Evolutionary conservation across 371 early-diverging fungal genomes (phyloP), one percentile per base, ranked within the genome.

Genomic region (Mortierella sp.): DNA sequence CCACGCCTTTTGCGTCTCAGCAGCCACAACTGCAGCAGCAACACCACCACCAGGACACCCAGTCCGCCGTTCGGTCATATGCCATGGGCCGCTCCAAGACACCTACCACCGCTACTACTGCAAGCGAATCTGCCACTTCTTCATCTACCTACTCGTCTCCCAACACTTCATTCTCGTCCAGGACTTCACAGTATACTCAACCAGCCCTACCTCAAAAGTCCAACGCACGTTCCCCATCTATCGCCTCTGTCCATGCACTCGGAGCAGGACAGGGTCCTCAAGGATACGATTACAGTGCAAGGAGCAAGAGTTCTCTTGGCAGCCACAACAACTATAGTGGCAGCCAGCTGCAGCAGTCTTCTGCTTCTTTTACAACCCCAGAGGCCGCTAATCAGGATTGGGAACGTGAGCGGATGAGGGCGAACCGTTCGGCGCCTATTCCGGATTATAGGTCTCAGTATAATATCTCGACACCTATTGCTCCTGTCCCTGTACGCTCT

Each of bases 181-280:
- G 79, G 50, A n/a, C 55, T 11, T 79, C 75, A 24, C 79, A 71
- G 24, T 43, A 76, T 6, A 54, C 34, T 11, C 75, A 72, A 14
- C 80, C 80, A 34, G 72, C 72, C 26, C 28, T 80, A 57, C 80
- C 80, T 13, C 75, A 53, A 61, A 80, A 80, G 51, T 80, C 80
- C 1, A 80, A 69, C 19, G 80, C 80, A 3, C 80, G 80, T 31
- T 72, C 61, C 14, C 80, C 75, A 1, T 80, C 80, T 0, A 54
- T 80, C 19, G 72, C 76, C 48, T 80, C 80, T 10, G 67, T 67
- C 11, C 67, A 67, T 67, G 9, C 67, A 3, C 40, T 67, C 4
- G 80, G 50, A 37, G 80, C 40, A 37, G 80, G 48, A 26, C 75
- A 80, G 11, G 80, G 80, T 46, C n/a, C 28, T 34, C 55, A 51